Percentiles rank a stretch among this genome's conserved stretches.
These are phyloP conservation scores for Mallotus japonicus DNA, from an alignment of 441 rosid genomes.

Conservation along the genomic window DNA sequence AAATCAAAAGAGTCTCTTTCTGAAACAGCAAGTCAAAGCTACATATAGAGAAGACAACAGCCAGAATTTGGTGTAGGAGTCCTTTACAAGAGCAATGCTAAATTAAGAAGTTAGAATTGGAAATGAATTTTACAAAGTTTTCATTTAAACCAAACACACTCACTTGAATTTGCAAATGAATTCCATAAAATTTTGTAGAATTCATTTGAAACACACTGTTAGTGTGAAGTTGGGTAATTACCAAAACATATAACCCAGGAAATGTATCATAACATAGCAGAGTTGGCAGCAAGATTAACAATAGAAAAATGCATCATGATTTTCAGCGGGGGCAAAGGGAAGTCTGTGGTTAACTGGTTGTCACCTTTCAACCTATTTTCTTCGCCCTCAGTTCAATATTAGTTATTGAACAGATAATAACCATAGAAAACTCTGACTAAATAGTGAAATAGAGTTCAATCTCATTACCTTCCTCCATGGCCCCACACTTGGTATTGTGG, in stretches of 20 bases:
- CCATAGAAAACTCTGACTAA: background rate
- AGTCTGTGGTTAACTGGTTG: background rate
- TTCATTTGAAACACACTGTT: no score
- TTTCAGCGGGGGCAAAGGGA: background rate
- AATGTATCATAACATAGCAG: background rate
- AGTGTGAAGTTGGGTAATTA: no score
- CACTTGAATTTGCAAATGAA: no score
- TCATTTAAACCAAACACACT: no score
- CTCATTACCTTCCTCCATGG: conserved; percentile 88
- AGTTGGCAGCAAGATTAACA: no score
- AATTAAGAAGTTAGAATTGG: no score
- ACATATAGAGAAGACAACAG: background rate
- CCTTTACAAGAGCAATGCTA: no score
- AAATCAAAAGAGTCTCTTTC: background rate
- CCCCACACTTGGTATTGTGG: conserved; percentile 68
- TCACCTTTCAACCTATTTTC: background rate
- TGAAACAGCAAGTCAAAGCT: background rate
- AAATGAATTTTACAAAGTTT: no score
- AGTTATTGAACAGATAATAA: background rate
- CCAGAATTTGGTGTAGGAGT: background rate
- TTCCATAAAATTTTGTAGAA: no score
- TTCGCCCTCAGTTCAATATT: background rate
- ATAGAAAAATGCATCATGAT: background rate
- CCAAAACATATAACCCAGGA: background rate
- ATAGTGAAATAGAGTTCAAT: background rate